phyloP scores from a whole-genome alignment of 768 basidiomycete genomes.

The Dioszegia hungarica region DNA sequence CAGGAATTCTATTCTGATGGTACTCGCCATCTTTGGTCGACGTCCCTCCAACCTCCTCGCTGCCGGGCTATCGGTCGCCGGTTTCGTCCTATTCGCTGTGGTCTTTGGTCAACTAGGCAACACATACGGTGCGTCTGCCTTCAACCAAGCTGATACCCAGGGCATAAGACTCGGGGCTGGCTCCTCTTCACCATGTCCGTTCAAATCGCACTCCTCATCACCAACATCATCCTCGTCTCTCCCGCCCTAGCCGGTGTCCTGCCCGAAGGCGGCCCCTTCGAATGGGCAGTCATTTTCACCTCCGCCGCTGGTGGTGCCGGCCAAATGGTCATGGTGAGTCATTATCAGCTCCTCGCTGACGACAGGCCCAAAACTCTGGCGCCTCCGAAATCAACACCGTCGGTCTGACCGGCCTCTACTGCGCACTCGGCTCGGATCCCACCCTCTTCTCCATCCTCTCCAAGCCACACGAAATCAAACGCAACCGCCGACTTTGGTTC shows the following conservation, averaged over 20 bases:
- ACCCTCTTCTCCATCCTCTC: conserved; percentile 7
- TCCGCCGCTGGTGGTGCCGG: conserved; percentile 4
- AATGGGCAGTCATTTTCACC: conserved; percentile 9
- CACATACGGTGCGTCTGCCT: not conserved
- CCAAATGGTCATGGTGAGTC: conserved; percentile 9
- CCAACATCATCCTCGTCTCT: conserved; percentile 7
- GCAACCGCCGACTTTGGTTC: conserved; percentile 8
- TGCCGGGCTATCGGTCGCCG: not conserved
- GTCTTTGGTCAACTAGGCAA: conserved; percentile 6
- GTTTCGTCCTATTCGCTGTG: conserved; percentile 4
- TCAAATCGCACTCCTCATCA: conserved; percentile 2
- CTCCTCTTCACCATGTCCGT: conserved; percentile 6
- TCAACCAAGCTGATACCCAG: not conserved
- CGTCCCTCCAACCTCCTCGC: conserved; percentile 4
- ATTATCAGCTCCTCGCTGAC: not conserved
- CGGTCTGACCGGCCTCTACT: conserved; percentile 2
- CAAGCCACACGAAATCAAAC: conserved; percentile 3
- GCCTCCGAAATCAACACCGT: conserved; percentile 9
- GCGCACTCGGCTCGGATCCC: conserved; percentile 4
- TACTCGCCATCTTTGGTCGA: conserved; percentile 4
- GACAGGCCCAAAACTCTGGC: conserved; percentile 7
- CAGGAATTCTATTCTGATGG: conserved; percentile 8
- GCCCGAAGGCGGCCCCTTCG: conserved; percentile 8
- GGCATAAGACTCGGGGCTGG: conserved; percentile 8
- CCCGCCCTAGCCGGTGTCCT: conserved; percentile 1